phyloP scores from a whole-genome alignment of 768 basidiomycete genomes.

The Coprinopsis strossmayeri region DNA sequence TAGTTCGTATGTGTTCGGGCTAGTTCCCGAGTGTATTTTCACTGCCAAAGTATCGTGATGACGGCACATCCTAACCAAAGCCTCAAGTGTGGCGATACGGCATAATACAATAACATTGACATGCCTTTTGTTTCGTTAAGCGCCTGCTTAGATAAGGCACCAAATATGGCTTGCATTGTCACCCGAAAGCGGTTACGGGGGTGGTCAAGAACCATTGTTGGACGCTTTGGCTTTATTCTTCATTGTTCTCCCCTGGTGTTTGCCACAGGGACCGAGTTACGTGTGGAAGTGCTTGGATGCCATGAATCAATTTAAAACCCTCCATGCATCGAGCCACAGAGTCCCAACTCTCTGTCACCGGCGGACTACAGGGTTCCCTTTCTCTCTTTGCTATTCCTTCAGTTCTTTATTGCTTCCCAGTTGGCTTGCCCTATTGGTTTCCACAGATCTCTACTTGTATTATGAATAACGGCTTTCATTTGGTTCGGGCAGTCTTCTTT shows the following conservation, averaged over 20 bases:
- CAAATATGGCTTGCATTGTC: slow-evolving; percentile 2
- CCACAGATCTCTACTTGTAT: slow-evolving; percentile 3
- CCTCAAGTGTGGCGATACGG: neutral
- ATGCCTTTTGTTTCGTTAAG: neutral
- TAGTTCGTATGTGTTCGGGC: neutral
- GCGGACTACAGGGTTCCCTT: slow-evolving; percentile 19
- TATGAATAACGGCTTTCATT: slow-evolving; percentile 47
- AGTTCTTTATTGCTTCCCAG: neutral
- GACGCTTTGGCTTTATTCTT: slow-evolving; percentile 7
- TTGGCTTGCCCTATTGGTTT: slow-evolving; percentile 5
- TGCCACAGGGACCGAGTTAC: slow-evolving; percentile 4
- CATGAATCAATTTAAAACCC: neutral
- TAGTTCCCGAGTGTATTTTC: slow-evolving; percentile 1
- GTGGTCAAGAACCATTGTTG: neutral
- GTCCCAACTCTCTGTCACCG: slow-evolving; percentile 21
- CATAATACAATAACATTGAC: too few relatives aligned
- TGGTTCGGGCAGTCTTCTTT: slow-evolving; percentile 51
- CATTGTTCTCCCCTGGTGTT: slow-evolving; percentile 11
- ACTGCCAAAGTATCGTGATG: too few relatives aligned
- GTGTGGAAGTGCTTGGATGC: neutral
- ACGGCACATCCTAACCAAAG: too few relatives aligned
- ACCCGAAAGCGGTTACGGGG: too few relatives aligned
- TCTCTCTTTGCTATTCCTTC: slow-evolving; percentile 6
- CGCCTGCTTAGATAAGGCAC: neutral
- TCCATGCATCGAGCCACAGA: neutral